Evolutionary conservation across 1,284 basidiomycete genomes (phyloP), one percentile per base, ranked within the genome.

Genomic region (Schizophyllum commune): DNA sequence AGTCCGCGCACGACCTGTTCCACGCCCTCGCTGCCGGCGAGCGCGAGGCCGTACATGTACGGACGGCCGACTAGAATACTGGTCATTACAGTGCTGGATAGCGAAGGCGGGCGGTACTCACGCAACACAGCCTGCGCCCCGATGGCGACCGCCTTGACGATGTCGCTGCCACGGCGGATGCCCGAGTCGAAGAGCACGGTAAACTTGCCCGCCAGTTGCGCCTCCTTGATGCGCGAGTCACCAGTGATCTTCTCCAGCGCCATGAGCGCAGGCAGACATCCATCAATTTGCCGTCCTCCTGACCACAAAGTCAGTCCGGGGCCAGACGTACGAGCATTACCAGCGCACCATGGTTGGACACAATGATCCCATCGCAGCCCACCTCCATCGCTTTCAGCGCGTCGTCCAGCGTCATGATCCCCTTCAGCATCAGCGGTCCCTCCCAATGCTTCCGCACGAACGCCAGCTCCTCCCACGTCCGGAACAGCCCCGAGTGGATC

Each of bases 241-340:
- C 76, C 74, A 74, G 80, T 83, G 65, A 91, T 84, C 59, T 73
- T 73, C 59, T 83, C 82, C 4, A 94, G 79, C 1, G 88, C 88
- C 65, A 84, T 83, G 15, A 94, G 74, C 1, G 89, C 84, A 0
- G 85, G 83, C 13, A 92, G 81, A 1, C 85, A 86, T 3, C 91
- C 91, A 69, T 94, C 92, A 4, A 94, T 80, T 71, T 94, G 92
- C 33, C 91, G 79, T 1, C 90, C 91, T 32, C 90, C 87, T 87
- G 58, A 2, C 13, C 32, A 19, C 32, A 21, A 53, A 32, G 52
- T 52, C 9, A 55, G 55, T 15, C 20, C 17, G 21, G 22, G 57
- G 22, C 22, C 39, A 47, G 21, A 53, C 20, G 20, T 20, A 20
- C 19, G 21, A 33, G 55, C 5, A 58, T 55, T 51, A 55, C 20